A percentile compares a stretch with the other conserved stretches of the same genome.
Evolutionary conservation across 495 filamentous ascomycete species (phyloP).

Genomic region (Daldinia vernicosa): DNA sequence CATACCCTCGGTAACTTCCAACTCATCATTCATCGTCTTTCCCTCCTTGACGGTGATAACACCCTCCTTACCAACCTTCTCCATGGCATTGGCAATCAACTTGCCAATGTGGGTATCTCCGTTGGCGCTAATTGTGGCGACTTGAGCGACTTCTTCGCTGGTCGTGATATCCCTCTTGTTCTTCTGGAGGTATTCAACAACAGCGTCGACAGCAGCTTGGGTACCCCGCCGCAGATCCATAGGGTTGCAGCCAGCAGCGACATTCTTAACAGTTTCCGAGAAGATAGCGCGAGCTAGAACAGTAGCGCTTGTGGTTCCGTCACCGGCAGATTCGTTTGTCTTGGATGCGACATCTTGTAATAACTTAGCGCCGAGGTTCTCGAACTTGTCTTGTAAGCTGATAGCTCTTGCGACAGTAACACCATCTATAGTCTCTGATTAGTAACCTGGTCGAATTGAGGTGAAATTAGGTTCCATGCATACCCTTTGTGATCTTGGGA

Average conservation of each 20-base stretch:
- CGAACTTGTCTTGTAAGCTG: constrained; percentile 96
- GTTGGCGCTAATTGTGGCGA: constrained; percentile 97
- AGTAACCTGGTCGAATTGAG: constrained; percentile 10
- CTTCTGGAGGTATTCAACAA: constrained; percentile 89
- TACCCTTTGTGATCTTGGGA: constrained; percentile 99
- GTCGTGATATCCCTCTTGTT: constrained; percentile 98
- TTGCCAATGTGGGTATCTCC: constrained; percentile 95
- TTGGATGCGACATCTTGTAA: constrained; percentile 98
- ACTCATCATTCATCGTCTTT: constrained; percentile 97
- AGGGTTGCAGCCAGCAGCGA: constrained; percentile 98
- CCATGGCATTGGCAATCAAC: constrained; percentile 97
- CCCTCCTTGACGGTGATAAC: constrained; percentile 99
- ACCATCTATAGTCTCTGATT: constrained; percentile 70
- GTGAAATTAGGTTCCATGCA: constrained; percentile 37
- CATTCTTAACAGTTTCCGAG: constrained; percentile 99
- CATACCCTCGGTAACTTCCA: constrained; percentile 99
- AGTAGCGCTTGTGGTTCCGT: constrained; percentile 97
- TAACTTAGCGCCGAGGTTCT: constrained; percentile 96
- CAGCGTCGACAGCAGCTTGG: constrained; percentile 93
- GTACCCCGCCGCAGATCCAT: constrained; percentile 98
- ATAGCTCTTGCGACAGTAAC: constrained; percentile 94
- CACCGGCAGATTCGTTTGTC: constrained; percentile 98
- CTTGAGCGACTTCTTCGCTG: constrained; percentile 95
- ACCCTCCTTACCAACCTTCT: constrained; percentile 99
- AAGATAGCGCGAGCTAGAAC: constrained; percentile 98